Evolutionary conservation across 2,329 filamentous ascomycete genomes (phyloP), one percentile per base, ranked within the genome.

Genomic region (Sordariomycetes sp.): DNA sequence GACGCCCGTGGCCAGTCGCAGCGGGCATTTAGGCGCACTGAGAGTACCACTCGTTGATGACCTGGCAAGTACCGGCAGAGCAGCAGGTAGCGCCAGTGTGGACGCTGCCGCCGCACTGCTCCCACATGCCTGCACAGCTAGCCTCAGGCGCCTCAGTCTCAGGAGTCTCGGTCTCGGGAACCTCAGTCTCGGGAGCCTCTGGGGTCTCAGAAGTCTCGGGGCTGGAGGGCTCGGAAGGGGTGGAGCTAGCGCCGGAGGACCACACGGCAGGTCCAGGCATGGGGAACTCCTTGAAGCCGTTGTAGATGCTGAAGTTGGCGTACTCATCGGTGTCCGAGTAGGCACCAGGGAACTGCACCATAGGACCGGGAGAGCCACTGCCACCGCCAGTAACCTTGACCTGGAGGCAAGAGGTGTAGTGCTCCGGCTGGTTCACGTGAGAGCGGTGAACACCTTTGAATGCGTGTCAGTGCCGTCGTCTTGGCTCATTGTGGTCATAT

Each of bases 21-120:
- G n/a, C n/a, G n/a, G n/a, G n/a, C n/a, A n/a, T n/a, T 28, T 16
- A 33, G 15, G 25, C 10, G 19, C 31, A 33, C 31, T 33, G 31
- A 18, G 19, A 24, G 21, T 33, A 33, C 31, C 31, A 33, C 31
- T 33, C 20, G 23, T 33, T 33, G 31, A 21, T 14, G 21, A 12
- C 8, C 14, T 23, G 15, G 23, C 31, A 33, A 17, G 19, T 33
- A 8, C 54, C 53, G 17, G 50, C 50, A 21, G 44, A 35, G 43
- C 54, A 57, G 48, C 54, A 57, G 4, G 41, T 53, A 10, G 54
- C 21, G 19, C 55, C 54, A 8, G 30, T 46, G 47, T 46, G 58
- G 19, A 51, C 53, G 21, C 43, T 37, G 7, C 55, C 54, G 33
- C 54, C 55, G 35, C 54, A 59, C 39, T 57, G 54, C 7, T 46